phyloP scores from a whole-genome alignment of 164 flowering plant genomes.

The Kalanchoe fedtschenkoi region DNA sequence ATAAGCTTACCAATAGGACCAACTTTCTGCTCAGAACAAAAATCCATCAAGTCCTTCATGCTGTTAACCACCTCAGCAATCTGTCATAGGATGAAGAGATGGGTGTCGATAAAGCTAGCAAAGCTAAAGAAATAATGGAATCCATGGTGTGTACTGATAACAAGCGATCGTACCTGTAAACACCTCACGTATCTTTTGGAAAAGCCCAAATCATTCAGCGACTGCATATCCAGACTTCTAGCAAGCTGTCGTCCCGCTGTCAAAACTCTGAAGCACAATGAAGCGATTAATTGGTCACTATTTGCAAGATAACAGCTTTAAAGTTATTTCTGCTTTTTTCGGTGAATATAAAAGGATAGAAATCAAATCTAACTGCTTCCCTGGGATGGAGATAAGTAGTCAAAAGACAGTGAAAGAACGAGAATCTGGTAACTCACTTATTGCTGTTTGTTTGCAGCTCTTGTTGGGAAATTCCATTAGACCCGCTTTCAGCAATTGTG shows the following conservation, averaged over 20 bases:
- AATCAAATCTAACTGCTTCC: background rate
- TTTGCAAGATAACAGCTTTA: no score
- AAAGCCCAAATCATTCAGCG: conserved; percentile 89
- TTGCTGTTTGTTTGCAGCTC: conserved; percentile 60
- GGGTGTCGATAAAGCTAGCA: background rate
- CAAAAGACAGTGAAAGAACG: background rate
- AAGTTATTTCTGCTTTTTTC: no score
- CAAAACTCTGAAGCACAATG: conserved; percentile 42
- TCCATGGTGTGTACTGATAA: background rate
- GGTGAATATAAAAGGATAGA: background rate
- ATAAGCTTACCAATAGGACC: conserved; percentile 72
- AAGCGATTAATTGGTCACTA: background rate
- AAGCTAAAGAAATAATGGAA: background rate
- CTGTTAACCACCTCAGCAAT: conserved; percentile 91
- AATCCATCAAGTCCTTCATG: conserved; percentile 88
- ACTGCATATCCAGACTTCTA: conserved; percentile 70
- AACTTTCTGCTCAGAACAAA: conserved; percentile 49
- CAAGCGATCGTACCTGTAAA: conserved; percentile 54
- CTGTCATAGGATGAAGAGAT: conserved; percentile 26
- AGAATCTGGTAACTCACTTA: conserved; percentile 31
- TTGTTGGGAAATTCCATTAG: conserved; percentile 52
- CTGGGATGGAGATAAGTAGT: background rate
- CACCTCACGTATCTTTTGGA: conserved; percentile 94
- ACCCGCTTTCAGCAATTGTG: conserved; percentile 52
- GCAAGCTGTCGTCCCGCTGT: conserved; percentile 86